Evolutionary conservation across 2,329 filamentous ascomycete species (phyloP), one percentile per base, ranked within the genome.

Genomic region (Colletotrichum karsti): DNA sequence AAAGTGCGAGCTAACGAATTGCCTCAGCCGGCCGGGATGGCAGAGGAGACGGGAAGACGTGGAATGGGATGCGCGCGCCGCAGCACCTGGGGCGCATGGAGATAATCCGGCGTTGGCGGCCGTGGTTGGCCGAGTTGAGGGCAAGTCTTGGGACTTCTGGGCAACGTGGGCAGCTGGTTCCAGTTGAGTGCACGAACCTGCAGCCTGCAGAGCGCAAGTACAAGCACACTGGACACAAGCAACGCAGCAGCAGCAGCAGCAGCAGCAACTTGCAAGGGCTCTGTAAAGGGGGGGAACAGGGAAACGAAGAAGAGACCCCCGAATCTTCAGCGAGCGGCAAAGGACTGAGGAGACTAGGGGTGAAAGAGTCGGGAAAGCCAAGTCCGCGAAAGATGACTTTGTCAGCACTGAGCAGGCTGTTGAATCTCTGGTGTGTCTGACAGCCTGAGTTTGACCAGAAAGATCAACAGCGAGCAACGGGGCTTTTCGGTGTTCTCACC

Each of bases 241-340:
- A n/a, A n/a, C n/a, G n/a, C n/a, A n/a, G n/a, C n/a, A n/a, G n/a
- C n/a, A n/a, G n/a, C n/a, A n/a, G n/a, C n/a, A n/a, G n/a, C n/a
- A n/a, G n/a, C n/a, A n/a, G n/a, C n/a, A n/a, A n/a, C n/a, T n/a
- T n/a, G n/a, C n/a, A n/a, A n/a, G n/a, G n/a, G 20, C 26, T 37
- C 12, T 46, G 42, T 13, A 46, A 18, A 48, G 18, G 35, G 44
- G 33, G 30, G 30, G 8, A 55, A 51, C 30, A 57, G 39, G 50
- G 28, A 30, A 33, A n/a, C 37, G 35, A 15, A 33, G 54, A 18
- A 60, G 35, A 44, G 50, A 63, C 33, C 44, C 53, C 64, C 59
- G 64, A 67, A 20, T 67, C 64, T 67, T 64, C 64, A 67, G 64
- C 64, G 64, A 67, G 59, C 37, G 48, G 57, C 46, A 30, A 66